phyloP scores from a whole-genome alignment of 2,329 filamentous ascomycete genomes.

The Leptosphaerulina australis region DNA sequence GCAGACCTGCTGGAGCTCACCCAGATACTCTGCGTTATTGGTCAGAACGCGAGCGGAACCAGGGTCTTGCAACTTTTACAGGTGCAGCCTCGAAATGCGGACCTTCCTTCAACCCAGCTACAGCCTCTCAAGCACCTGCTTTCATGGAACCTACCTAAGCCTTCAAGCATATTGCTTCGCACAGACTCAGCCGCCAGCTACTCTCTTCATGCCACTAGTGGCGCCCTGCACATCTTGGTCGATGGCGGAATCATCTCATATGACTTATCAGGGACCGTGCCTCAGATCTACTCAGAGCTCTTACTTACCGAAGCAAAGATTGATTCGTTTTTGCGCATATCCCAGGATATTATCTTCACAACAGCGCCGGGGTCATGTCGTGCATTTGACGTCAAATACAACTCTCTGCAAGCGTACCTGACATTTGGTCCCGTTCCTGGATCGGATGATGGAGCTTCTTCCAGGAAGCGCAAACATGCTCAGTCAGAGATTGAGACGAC shows the following conservation, averaged over 20 bases:
- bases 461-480: slow-evolving; percentile 45
- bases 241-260: slow-evolving; percentile 64
- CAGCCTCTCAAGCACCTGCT: slow-evolving; percentile 43
- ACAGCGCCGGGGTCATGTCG: slow-evolving; percentile 61
- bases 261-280: slow-evolving; percentile 67
- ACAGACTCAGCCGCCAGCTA: slow-evolving; percentile 45
- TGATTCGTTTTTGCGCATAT: slow-evolving; percentile 69
- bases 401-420: slow-evolving; percentile 55
- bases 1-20: slow-evolving; percentile 45
- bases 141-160: slow-evolving; percentile 36
- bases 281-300: slow-evolving; percentile 61
- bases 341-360: slow-evolving; percentile 68
- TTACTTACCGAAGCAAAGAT: slow-evolving; percentile 59
- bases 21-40: slow-evolving; percentile 44
- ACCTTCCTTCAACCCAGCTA: slow-evolving; percentile 37
- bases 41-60: slow-evolving; percentile 24
- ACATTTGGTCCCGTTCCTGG: slow-evolving; percentile 33
- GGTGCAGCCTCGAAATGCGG: slow-evolving; percentile 40
- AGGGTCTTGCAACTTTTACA: slow-evolving; percentile 37
- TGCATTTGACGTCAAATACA: slow-evolving; percentile 71
- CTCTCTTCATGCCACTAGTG: slow-evolving; percentile 67
- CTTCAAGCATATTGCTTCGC: slow-evolving; percentile 16
- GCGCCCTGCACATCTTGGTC: slow-evolving; percentile 66
- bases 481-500: slow-evolving; percentile 49
- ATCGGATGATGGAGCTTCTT: slow-evolving; percentile 39